Conservation (phyloP, 257 asterid species). For the Primulina tabacum region DNA sequence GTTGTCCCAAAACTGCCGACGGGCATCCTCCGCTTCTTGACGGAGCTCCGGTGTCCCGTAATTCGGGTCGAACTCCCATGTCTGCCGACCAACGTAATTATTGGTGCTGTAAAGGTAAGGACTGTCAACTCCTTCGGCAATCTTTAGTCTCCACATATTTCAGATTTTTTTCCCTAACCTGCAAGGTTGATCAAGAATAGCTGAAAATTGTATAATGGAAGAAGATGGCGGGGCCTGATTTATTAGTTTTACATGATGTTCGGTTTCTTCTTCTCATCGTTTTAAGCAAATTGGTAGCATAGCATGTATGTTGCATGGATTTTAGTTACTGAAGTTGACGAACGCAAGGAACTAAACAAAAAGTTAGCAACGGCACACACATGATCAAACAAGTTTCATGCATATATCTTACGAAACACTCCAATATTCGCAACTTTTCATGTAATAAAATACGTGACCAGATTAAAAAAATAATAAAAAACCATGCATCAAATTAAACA, state of each 20-base stretch:
- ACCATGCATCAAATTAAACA: too few species aligned
- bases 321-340: neutral
- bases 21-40: conserved; percentile 18
- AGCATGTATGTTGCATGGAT: neutral
- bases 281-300: neutral
- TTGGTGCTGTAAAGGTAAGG: conserved; percentile 24
- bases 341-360: too few species aligned
- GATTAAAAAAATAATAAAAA: too few species aligned
- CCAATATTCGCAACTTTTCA: too few species aligned
- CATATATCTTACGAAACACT: neutral
- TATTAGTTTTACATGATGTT: neutral
- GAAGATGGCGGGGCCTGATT: neutral
- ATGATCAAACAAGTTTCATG: neutral
- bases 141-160: conserved; percentile 30
- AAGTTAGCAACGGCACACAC: neutral
- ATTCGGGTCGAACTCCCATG: conserved; percentile 28
- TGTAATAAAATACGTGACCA: too few species aligned
- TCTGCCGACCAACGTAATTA: conserved; percentile 26
- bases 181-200: neutral
- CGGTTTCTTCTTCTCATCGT: neutral
- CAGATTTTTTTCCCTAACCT: neutral
- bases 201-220: neutral
- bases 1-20: conserved; percentile 16
- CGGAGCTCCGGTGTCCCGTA: conserved; percentile 20
- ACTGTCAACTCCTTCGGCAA: conserved; percentile 23